phyloP scores from a whole-genome alignment of 1,284 basidiomycete species.

The Prillingera fragicola region DNA sequence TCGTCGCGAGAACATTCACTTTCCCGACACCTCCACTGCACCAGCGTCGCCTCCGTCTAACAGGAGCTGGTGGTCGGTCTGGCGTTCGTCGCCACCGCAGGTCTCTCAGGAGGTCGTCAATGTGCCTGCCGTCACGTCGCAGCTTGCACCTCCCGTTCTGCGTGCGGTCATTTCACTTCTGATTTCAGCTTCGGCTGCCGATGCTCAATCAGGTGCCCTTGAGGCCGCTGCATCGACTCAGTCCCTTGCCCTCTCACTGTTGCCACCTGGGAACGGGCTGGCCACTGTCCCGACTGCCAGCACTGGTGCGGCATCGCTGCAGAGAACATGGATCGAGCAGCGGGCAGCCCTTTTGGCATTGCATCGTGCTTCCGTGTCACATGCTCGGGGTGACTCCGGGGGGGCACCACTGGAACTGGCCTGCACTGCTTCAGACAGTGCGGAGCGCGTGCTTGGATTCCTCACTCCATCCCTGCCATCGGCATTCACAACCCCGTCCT shows the following conservation, averaged over 20 bases:
- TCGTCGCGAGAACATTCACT: conserved; percentile 18
- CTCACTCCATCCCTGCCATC: conserved; percentile 50
- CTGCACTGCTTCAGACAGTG: conserved; percentile 58
- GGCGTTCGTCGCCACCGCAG: conserved; percentile 2
- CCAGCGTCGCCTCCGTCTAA: neutral
- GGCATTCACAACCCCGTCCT: conserved; percentile 31
- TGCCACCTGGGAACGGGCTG: conserved; percentile 52
- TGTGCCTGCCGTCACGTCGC: no score
- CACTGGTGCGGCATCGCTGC: conserved; percentile 55
- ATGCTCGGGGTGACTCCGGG: conserved; percentile 54
- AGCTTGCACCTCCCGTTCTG: conserved; percentile 53
- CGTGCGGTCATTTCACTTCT: conserved; percentile 62
- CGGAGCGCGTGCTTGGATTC: conserved; percentile 59
- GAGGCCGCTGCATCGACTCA: conserved; percentile 83
- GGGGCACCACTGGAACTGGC: conserved; percentile 55
- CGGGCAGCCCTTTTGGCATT: conserved; percentile 65
- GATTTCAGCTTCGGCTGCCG: conserved; percentile 64
- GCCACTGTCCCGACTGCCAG: conserved; percentile 55
- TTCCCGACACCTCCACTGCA: conserved; percentile 1
- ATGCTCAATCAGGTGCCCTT: conserved; percentile 59
- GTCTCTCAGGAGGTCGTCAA: no score
- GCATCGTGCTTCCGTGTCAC: conserved; percentile 68
- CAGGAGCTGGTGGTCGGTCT: conserved; percentile 2
- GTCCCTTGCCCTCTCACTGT: conserved; percentile 71
- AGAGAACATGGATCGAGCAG: conserved; percentile 64